Evolutionary conservation across 495 filamentous ascomycete genomes (phyloP), one percentile per base, ranked within the genome.

Genomic region (Stereocaulon alpinum): DNA sequence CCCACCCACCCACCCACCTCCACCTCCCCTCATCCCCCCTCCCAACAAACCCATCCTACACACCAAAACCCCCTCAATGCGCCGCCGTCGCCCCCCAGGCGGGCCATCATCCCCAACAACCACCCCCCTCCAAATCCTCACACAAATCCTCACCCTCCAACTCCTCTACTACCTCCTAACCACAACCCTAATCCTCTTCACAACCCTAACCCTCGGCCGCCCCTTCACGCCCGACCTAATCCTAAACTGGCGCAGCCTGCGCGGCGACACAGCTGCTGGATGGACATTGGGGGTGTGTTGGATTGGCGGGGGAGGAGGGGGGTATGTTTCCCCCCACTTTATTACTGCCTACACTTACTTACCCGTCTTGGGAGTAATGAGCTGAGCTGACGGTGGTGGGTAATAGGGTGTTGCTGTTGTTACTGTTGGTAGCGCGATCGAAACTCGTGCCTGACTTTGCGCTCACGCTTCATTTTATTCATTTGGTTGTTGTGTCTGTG

Each of bases 231-330:
- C 86, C 0, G 84, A 87, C 52, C 70, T 95, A 40, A 71, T 97
- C 1, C 79, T 96, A 52, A 83, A 82, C 63, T 96, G 92, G 89
- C 76, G 82, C 55, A 77, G 80, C n/a, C 67, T 97, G 61, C 75
- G 91, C 60, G 91, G 89, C 41, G 94, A 97, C 74, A 95, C 86
- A 6, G 91, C 90, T 7, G 80, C 89, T 41, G 93, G 93, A 45
- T 99, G 92, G 92, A 86, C 91, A 70, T 66, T 94, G 63, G 89
- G 88, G 4, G 76, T 95, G 58, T 84, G 95, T 12, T 95, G 91
- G 90, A 71, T 95, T 65, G 86, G 86, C 66, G 85, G 86, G 66
- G 83, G 84, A 55, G 73, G 88, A 14, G 73, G 89, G 59, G 83
- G 85, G 92, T 96, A 70, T 43, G 83, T n/a, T n/a, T n/a, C n/a